Conservation (phyloP, 169 alveolate species). For the Amoebophrya sp. region DNA sequence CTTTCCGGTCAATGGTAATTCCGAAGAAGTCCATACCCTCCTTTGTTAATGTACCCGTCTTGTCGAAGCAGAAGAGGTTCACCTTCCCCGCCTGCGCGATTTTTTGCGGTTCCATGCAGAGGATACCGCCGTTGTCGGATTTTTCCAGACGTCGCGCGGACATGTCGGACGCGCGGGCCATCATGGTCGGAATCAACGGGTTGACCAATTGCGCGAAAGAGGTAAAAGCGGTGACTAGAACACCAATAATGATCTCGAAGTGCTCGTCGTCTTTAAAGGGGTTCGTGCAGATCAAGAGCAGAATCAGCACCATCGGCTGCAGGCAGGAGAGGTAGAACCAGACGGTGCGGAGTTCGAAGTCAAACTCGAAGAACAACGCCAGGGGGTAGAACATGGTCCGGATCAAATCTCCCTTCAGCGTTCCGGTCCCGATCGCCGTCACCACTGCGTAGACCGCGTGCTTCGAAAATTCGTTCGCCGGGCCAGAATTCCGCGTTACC, state of each 20-base stretch:
- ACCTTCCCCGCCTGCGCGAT: slow-evolving; percentile 34
- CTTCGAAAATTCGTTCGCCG: neutral
- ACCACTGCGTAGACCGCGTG: neutral
- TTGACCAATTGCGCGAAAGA: neutral
- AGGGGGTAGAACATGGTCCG: neutral
- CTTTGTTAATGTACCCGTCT: slow-evolving; percentile 32
- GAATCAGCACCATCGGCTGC: neutral
- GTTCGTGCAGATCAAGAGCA: neutral
- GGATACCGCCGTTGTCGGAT: neutral
- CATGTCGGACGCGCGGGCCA: neutral
- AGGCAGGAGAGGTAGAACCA: neutral
- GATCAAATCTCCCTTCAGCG: neutral
- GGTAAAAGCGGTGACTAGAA: neutral
- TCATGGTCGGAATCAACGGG: slow-evolving; percentile 1
- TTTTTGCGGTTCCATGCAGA: slow-evolving; percentile 3
- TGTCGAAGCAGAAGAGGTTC: slow-evolving; percentile 20
- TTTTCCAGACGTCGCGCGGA: neutral
- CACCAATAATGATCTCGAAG: neutral
- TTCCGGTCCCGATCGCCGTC: neutral
- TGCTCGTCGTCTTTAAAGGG: neutral
- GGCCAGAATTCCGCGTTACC: neutral
- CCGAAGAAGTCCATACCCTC: slow-evolving; percentile 35
- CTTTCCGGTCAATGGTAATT: too few relatives aligned
- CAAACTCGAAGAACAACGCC: neutral
- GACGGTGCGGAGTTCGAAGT: neutral